These are phyloP conservation scores for Plasmodium gaboni DNA, from an alignment of 169 alveolate species.

Conservation along the genomic window DNA sequence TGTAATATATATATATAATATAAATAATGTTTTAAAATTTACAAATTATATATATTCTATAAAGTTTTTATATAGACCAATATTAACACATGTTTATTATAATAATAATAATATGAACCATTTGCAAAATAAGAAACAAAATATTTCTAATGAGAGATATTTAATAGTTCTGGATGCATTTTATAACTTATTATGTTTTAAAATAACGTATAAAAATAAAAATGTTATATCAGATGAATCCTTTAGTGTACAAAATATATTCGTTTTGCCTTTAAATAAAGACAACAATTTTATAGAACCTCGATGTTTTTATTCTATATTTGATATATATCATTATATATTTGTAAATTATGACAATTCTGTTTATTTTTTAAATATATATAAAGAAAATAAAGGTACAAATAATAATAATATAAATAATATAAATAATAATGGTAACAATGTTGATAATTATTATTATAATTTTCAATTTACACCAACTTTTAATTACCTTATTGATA, in stretches of 20 bases:
- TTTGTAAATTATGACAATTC: slow-evolving; percentile 71
- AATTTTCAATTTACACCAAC: slow-evolving; percentile 50
- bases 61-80: slow-evolving; percentile 68
- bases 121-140: not conserved
- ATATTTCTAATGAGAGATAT: slow-evolving; percentile 8
- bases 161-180: slow-evolving; percentile 68
- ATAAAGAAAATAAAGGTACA: not conserved
- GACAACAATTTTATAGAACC: slow-evolving; percentile 46
- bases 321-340: slow-evolving; percentile 67
- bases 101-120: not conserved
- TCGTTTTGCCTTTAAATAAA: slow-evolving; percentile 61
- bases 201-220: slow-evolving; percentile 27
- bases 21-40: slow-evolving; percentile 36
- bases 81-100: slow-evolving; percentile 63
- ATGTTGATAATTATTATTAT: slow-evolving; percentile 4
- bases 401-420: too few species aligned
- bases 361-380: slow-evolving; percentile 55
- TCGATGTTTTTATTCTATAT: slow-evolving; percentile 33
- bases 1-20: slow-evolving; percentile 55
- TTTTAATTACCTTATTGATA: slow-evolving; percentile 11
- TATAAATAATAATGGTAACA: too few species aligned
- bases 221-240: slow-evolving; percentile 9
- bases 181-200: slow-evolving; percentile 73
- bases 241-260: slow-evolving; percentile 30
- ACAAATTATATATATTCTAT: slow-evolving; percentile 64